Evolutionary conservation across 2,329 filamentous ascomycete species (phyloP), one percentile per base, ranked within the genome.

Genomic region (Botrytis elliptica): DNA sequence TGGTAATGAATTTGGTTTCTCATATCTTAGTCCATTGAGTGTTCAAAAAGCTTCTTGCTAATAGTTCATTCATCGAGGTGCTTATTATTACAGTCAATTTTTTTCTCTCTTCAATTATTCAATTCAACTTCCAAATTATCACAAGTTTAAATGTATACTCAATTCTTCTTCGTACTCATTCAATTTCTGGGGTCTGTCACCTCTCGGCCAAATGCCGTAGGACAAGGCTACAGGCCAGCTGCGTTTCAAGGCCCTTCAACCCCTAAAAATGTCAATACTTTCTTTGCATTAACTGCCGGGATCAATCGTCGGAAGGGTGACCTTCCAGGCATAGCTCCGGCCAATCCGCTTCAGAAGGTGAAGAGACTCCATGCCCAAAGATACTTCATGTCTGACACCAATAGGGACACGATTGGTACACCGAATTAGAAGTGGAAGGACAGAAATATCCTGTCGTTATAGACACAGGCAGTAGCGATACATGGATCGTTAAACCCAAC

Each of bases 391-490:
- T 65, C 69, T 65, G 69, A 71, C 22, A 4, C 14, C n/a, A 25
- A n/a, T 52, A 71, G 69, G 69, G 69, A 44, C 25, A 49, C 38
- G 42, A 33, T 38, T 71, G 59, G 38, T 71, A 65, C 9, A 65
- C 74, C 16, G 49, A 73, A 22, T 36, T 76, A 8, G 73, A 29
- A 40, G 66, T 75, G 40, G 70, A 70, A 16, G 70, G 49, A 9
- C 33, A 74, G 22, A 67, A 68, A 65, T 74, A 70, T 55, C 42
- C 57, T 52, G 25, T 73, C 1, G 79, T 85, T 14, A 78, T 86
- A 65, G 85, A 87, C 73, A 86, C 84, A 4, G 85, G 85, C 18
- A 85, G 83, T 72, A 83, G 82, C 69, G 85, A 87, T 72, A 85
- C 84, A 1, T 87, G 85, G 83, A 77, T 86, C 1, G 80, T 82